phyloP scores from a whole-genome alignment of 768 basidiomycete genomes.

The Piloderma croceum region DNA sequence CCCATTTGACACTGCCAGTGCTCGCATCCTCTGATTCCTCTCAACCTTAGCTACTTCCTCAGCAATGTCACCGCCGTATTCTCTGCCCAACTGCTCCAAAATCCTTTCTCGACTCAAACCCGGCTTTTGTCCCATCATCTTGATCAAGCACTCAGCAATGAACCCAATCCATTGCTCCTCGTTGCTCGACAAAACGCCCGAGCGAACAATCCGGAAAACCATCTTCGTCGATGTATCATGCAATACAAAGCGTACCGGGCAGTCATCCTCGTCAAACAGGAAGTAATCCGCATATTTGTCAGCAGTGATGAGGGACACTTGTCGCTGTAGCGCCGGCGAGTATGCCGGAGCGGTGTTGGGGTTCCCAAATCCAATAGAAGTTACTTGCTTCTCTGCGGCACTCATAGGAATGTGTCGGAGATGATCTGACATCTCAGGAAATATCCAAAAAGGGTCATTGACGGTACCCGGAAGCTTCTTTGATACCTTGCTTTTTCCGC shows the following conservation, averaged over 20 bases:
- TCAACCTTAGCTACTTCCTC: constrained; percentile 5
- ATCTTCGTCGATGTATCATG: constrained; percentile 9
- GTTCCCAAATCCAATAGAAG: constrained; percentile 7
- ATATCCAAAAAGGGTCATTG: constrained; percentile 11
- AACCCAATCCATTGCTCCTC: constrained; percentile 3
- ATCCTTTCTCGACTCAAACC: constrained; percentile 14
- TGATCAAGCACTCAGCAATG: constrained; percentile 14
- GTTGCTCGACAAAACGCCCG: constrained; percentile 4
- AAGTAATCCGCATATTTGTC: constrained; percentile 16
- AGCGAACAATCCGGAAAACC: constrained; percentile 10
- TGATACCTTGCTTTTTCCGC: constrained; percentile 14
- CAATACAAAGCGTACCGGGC: constrained; percentile 13
- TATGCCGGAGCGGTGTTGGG: constrained; percentile 7
- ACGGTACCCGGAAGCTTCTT: constrained; percentile 17
- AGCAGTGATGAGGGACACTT: constrained; percentile 13
- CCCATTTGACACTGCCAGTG: constrained; percentile 2
- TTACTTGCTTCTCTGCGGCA: constrained; percentile 2
- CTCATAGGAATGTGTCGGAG: not conserved
- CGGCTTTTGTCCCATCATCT: constrained; percentile 12
- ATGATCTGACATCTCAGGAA: constrained; percentile 3
- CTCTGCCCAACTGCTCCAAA: constrained; percentile 9
- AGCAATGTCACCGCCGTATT: constrained; percentile 9
- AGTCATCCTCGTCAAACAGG: too few relatives aligned
- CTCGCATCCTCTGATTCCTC: too few relatives aligned
- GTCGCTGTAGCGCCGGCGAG: constrained; percentile 13